Evolutionary conservation across 2,329 filamentous ascomycete genomes (phyloP).

Genomic region (Paecilomyces niveus): DNA sequence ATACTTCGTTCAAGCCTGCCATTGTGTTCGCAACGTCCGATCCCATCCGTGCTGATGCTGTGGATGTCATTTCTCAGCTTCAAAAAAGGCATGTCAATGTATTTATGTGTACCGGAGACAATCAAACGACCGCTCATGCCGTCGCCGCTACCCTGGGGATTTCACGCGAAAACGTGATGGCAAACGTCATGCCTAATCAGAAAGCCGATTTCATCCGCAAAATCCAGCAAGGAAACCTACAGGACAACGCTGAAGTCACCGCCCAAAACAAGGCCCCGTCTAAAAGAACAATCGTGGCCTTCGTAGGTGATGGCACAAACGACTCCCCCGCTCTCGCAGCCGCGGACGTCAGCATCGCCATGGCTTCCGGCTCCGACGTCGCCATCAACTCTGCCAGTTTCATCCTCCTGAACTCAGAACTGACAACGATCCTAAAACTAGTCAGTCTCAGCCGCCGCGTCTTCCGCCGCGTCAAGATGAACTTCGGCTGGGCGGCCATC

Average conservation of each 20-base stretch:
- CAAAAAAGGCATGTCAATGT: slow-evolving; percentile 61
- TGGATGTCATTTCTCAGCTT: slow-evolving; percentile 57
- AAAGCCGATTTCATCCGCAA: slow-evolving; percentile 49
- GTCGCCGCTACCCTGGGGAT: slow-evolving; percentile 74
- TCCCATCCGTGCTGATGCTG: slow-evolving; percentile 67
- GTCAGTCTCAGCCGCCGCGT: slow-evolving; percentile 64
- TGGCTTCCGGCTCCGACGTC: slow-evolving; percentile 74
- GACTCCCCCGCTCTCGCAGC: slow-evolving; percentile 74
- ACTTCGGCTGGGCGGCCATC: slow-evolving; percentile 77
- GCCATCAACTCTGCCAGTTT: slow-evolving; percentile 77
- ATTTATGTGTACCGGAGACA: slow-evolving; percentile 93
- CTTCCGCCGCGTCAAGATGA: slow-evolving; percentile 72
- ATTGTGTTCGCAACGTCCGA: slow-evolving; percentile 73
- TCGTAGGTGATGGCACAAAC: slow-evolving; percentile 84
- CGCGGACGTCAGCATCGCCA: slow-evolving; percentile 76
- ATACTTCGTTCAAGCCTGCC: slow-evolving; percentile 40
- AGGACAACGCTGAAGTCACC: slow-evolving; percentile 56
- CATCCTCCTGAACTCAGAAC: slow-evolving; percentile 66
- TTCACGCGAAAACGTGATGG: slow-evolving; percentile 65
- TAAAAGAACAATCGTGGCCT: slow-evolving; percentile 57
- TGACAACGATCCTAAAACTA: slow-evolving; percentile 64
- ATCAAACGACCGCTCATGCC: slow-evolving; percentile 71
- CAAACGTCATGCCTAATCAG: slow-evolving; percentile 76
- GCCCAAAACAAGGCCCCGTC: slow-evolving; percentile 7
- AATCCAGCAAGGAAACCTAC: slow-evolving; percentile 22